Base-by-base conservation (phyloP, 345 rosid genomes). In the Noccaea caerulescens region DNA sequence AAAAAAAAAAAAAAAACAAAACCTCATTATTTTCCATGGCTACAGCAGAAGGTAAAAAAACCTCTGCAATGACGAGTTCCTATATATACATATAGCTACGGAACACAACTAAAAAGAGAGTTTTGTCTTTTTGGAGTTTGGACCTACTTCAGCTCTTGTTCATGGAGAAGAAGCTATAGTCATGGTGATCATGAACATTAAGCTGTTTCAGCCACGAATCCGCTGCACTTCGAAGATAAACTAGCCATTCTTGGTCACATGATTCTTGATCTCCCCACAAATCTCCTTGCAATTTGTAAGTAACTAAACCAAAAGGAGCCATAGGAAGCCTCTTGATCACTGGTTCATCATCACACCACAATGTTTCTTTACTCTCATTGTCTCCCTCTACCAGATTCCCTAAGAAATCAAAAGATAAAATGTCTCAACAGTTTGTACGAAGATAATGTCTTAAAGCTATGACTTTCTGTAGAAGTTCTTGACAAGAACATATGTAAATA, bases 191-290 rank as follows among this genome's bases (percentile, higher is more conserved):
- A 58, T 73, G 76, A 61, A 83, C 81, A 16, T 78, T 69, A 6
- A 91, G 85, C 81, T 91, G 95, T 79, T 88, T 91, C 82, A 88
- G 56, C 95, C 97, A 91, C 9, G 97, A 91, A 68, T 81, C 87
- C 3, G 95, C 97, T 7, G 87, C 95, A 4, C 80, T 74, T 1
- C 69, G 47, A 10, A 88, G 95, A 57, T 72, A 69, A 38, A 18
- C 51, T 14, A 86, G 7, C 59, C 79, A 77, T 56, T 82, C 81
- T 47, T 76, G 71, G 51, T 87, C 97, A 14, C 41, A 7, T 0
- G 69, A 77, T 37, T 66, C 81, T 27, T 80, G 83, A 37, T 80
- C 72, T 49, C 77, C 69, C 97, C 93, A 92, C 16, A 89, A 51
- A 57, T 83, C 83, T 10, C 90, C 91, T 69, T 83, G 87, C 90